phyloP scores from a whole-genome alignment of 441 rosid genomes.

The Euphorbia celastroides region DNA sequence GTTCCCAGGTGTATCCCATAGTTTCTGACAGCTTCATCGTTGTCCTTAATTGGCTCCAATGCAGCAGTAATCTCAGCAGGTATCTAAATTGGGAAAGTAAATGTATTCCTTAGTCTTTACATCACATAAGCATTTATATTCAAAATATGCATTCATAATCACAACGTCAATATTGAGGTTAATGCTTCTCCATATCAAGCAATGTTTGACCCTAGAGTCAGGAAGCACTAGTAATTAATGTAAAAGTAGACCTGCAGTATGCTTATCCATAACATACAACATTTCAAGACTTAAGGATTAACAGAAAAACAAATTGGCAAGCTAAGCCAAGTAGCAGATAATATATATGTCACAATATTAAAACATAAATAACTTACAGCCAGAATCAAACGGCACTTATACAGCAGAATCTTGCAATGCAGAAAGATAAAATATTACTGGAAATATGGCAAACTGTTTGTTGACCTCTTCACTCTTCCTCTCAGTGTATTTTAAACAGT shows the following conservation, averaged over 20 bases:
- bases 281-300: background rate
- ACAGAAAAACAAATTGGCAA: background rate
- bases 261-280: background rate
- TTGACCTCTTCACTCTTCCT: background rate
- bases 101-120: background rate
- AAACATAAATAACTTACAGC: background rate
- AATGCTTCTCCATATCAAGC: background rate
- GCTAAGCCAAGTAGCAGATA: background rate
- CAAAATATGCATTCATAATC: too few relatives aligned
- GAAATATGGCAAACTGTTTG: constrained; percentile 1
- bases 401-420: background rate
- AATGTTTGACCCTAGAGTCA: background rate
- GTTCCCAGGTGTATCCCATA: constrained; percentile 92
- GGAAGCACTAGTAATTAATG: background rate
- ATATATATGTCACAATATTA: background rate
- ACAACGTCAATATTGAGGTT: too few relatives aligned
- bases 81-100: constrained; percentile 32
- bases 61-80: constrained; percentile 86
- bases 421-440: background rate
- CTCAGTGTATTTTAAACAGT: background rate
- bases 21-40: constrained; percentile 89
- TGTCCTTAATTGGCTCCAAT: constrained; percentile 88
- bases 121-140: background rate
- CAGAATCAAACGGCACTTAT: background rate
- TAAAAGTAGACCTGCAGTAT: background rate